Base-by-base conservation (phyloP, 2,329 filamentous ascomycete species). In the Lizonia empirigonia region DNA sequence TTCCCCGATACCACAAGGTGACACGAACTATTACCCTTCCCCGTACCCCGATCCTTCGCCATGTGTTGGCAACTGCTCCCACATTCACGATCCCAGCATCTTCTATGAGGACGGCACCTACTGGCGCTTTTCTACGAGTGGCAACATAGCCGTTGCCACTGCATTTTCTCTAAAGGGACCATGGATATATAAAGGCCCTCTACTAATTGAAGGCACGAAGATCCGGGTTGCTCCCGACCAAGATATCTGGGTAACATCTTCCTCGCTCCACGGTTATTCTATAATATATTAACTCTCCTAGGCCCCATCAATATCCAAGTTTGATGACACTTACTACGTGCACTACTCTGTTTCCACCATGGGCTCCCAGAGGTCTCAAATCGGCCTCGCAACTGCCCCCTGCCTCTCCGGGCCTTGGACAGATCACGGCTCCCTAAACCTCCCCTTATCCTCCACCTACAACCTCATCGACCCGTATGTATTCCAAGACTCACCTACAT, bases 281-380 rank as follows among this genome's bases (percentile, higher is more conserved):
- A 23, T 2, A 20, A 7, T 7, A 15, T 16, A 35, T 37, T 58
- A 12, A 58, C 18, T 5, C 12, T 4, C 7, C 27, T 41, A 85
- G 84, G 86, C 86, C 1, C 86, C 86, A 0, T 85, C 88, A 51
- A 79, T 85, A 13, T 69, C 73, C 26, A 72, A 80, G n/a, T 75
- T 86, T 8, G 79, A 78, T 55, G 73, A 70, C 37, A 73, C 74
- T 0, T 89, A 85, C 71, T 80, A 86, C 60, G 68, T 81, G 15
- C 87, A 85, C 77, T 87, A 88, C 68, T 76, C 81, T 0, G 83
- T 87, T 19, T 83, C 78, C 35, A 74, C 76, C 0, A 85, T 85
- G 47, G 84, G 84, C 0, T 80, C 78, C 0, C 82, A 86, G 55
- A 71, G 76, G 63, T 85, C 82, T 0, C 80, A 80, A 18, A 87